A percentile compares a stretch with the other conserved stretches of the same genome.
Conservation (phyloP, 179 eudicot species). For the Nepenthes alata region DNA sequence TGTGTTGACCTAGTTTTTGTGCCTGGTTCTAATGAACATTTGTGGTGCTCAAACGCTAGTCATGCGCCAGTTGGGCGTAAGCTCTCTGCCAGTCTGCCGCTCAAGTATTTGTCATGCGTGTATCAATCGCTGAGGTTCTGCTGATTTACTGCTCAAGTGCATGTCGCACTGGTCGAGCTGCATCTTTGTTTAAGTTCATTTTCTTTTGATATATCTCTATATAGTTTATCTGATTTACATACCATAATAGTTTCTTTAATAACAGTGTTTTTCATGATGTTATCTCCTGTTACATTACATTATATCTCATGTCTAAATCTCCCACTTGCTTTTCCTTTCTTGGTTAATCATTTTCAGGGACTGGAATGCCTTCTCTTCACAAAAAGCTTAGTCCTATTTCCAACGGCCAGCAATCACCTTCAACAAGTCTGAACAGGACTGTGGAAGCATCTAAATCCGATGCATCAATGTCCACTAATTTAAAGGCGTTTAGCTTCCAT, state of each 20-base stretch:
- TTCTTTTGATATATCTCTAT: too few relatives aligned
- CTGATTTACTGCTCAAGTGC: too few relatives aligned
- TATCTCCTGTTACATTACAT: not conserved
- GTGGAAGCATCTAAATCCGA: conserved; percentile 11
- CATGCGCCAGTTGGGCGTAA: too few relatives aligned
- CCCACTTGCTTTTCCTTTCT: not conserved
- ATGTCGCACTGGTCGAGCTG: too few relatives aligned
- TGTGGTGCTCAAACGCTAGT: too few relatives aligned
- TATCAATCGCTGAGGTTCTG: too few relatives aligned
- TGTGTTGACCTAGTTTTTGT: too few relatives aligned
- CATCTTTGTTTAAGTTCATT: too few relatives aligned
- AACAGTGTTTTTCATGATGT: not conserved
- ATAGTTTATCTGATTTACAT: not conserved
- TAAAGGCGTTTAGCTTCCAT: conserved; percentile 34
- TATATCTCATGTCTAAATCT: not conserved
- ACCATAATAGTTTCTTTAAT: not conserved
- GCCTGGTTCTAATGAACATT: too few relatives aligned
- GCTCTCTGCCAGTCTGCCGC: too few relatives aligned
- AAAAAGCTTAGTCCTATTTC: conserved; percentile 8
- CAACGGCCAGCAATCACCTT: conserved; percentile 4
- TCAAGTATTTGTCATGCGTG: too few relatives aligned
- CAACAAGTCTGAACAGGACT: conserved; percentile 10
- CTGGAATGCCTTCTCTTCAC: conserved; percentile 5
- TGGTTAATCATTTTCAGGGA: conserved; percentile 6
- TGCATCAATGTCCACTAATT: conserved; percentile 12